Conservation (phyloP, 495 filamentous ascomycete species). For the Penicillium alfredii region DNA sequence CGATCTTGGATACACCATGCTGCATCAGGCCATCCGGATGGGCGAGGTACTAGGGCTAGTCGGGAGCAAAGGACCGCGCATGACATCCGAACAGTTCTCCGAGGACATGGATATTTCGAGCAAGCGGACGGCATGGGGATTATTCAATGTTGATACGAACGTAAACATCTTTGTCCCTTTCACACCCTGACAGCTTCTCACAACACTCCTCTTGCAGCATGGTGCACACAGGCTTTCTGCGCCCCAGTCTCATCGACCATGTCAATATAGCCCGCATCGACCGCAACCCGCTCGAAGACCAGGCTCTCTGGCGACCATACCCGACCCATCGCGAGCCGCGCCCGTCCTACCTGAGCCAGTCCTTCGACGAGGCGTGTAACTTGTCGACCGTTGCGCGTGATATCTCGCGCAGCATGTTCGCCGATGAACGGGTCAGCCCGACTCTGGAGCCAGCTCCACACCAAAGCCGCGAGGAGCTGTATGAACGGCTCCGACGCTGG, state of each 20-base stretch:
- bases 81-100: conserved; percentile 18
- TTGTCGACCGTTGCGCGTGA: conserved; percentile 38
- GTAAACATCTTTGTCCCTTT: conserved; percentile 6
- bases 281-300: conserved; percentile 10
- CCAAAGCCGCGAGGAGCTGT: conserved; percentile 27
- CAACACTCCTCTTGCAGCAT: conserved; percentile 18
- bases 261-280: conserved; percentile 30
- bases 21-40: conserved; percentile 37
- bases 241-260: conserved; percentile 32
- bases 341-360: conserved; percentile 29
- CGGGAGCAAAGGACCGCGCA: conserved; percentile 17
- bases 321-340: conserved; percentile 31
- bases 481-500: conserved; percentile 31
- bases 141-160: conserved; percentile 44
- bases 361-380: conserved; percentile 37
- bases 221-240: conserved; percentile 38
- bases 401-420: conserved; percentile 37
- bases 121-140: conserved; percentile 36
- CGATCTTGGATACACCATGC: conserved; percentile 39
- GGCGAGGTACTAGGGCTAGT: conserved; percentile 35
- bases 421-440: conserved; percentile 5
- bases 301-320: conserved; percentile 33
- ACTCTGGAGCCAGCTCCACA: conserved; percentile 10
- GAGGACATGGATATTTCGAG: conserved; percentile 33
- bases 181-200: not conserved